Evolutionary conservation across 768 basidiomycete genomes (phyloP), one percentile per base, ranked within the genome.

Genomic region (Lactarius evosmus): DNA sequence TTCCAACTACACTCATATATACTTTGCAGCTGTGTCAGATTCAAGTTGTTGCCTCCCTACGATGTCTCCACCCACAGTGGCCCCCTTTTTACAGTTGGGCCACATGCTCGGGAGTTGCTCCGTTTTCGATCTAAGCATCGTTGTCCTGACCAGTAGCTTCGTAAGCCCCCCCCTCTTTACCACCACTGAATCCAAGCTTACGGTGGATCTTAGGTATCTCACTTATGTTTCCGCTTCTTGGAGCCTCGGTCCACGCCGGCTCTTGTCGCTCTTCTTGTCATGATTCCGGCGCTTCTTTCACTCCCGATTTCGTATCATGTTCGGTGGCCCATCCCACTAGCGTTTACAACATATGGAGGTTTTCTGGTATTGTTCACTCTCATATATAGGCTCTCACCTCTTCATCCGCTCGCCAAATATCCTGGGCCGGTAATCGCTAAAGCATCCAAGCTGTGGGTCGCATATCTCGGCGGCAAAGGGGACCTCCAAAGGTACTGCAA

Each of bases 341-440:
- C 58, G n/a, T 50, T 59, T n/a, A 19, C 27, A 16, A 32, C 44
- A 19, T 32, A 59, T n/a, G 41, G 33, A 25, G 3, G 16, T 22
- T n/a, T 46, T 6, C 7, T 59, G 38, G 11, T 52, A 30, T 33
- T 27, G 49, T 61, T 29, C 60, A 72, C 75, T 12, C 34, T 68
- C 34, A 27, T 71, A n/a, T 78, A 78, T 58, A 74, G 77, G 1
- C 59, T 77, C 32, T 75, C 77, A 16, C 78, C 77, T 0, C 74
- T 74, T 61, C 78, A 79, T 55, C 78, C 78, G 1, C 70, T 79
- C 7, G 74, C 75, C 1, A 61, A 69, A 22, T 74, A 75, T 58
- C 78, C 78, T 6, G 78, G 78, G 1, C 77, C 77, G 1, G 22
- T 69, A 0, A 32, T 72, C 0, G 62, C 60, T 56, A 75, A 69